phyloP scores from a whole-genome alignment of 495 filamentous ascomycete species.

The Neurospora sp. region DNA sequence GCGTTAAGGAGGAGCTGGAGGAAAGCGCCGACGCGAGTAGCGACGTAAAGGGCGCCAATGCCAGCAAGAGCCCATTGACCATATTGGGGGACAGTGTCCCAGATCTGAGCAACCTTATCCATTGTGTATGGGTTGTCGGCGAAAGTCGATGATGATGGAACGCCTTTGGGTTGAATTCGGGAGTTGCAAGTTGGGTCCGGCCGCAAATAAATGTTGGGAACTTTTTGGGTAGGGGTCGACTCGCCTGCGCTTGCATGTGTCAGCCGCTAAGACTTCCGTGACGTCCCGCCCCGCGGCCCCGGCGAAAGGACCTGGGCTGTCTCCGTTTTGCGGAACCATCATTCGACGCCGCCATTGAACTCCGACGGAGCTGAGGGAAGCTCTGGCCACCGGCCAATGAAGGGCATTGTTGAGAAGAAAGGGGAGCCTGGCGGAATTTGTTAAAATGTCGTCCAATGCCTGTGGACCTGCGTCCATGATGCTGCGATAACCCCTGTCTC shows the following conservation, averaged over 20 bases:
- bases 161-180: background rate
- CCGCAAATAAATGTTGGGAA: background rate
- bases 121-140: conserved; percentile 10
- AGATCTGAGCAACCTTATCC: conserved; percentile 25
- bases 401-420: background rate
- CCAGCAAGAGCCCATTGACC: conserved; percentile 31
- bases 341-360: background rate
- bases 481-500: background rate
- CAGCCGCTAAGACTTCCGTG: background rate
- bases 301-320: background rate
- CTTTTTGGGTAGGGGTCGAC: background rate
- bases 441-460: background rate
- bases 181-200: background rate
- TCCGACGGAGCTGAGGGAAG: background rate
- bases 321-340: background rate
- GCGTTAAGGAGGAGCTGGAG: conserved; percentile 57
- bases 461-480: background rate
- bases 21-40: conserved; percentile 48
- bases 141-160: background rate
- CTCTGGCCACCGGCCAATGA: background rate
- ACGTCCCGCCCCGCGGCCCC: background rate
- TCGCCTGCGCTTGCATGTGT: background rate
- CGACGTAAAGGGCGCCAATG: conserved; percentile 51
- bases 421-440: background rate
- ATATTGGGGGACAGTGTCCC: conserved; percentile 26